Evolutionary conservation across 768 basidiomycete genomes (phyloP).

Genomic region (Strobilomyces dryophilus): DNA sequence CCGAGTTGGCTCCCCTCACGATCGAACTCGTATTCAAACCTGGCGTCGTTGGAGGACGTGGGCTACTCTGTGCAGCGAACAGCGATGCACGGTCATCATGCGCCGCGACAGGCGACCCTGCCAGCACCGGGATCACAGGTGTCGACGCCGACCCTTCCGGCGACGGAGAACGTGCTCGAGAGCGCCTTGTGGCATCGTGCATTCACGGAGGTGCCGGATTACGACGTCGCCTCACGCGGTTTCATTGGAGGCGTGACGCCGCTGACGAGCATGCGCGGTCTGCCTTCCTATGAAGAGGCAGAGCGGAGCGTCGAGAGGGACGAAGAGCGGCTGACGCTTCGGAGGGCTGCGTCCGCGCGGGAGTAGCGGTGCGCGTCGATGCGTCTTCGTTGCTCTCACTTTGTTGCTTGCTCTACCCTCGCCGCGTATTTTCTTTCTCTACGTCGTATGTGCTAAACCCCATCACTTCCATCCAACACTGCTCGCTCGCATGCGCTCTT

Average conservation of each 20-base stretch:
- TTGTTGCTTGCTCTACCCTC: background rate
- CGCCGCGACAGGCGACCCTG: background rate
- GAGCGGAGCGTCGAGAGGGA: slow-evolving; percentile 7
- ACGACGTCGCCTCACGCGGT: slow-evolving; percentile 77
- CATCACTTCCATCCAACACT: background rate
- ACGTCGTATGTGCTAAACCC: background rate
- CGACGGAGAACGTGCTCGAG: slow-evolving; percentile 23
- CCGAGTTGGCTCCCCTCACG: slow-evolving; percentile 40
- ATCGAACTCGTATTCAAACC: slow-evolving; percentile 32
- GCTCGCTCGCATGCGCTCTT: too few species aligned
- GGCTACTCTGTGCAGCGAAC: slow-evolving; percentile 2
- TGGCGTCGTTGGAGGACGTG: slow-evolving; percentile 11
- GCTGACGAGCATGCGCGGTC: slow-evolving; percentile 63
- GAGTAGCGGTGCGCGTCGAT: background rate
- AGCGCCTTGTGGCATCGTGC: slow-evolving; percentile 51
- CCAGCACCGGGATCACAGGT: background rate
- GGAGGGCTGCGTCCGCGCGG: background rate
- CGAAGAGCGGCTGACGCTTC: slow-evolving; percentile 13
- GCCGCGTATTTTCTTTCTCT: background rate
- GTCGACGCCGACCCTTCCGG: slow-evolving; percentile 3
- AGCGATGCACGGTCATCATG: background rate
- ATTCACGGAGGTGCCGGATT: slow-evolving; percentile 81
- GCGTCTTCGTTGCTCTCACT: background rate
- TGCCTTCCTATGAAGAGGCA: slow-evolving; percentile 87
- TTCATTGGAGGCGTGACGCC: slow-evolving; percentile 93